Base-by-base conservation (phyloP, 352 stramenopile genomes). In the Paralagenidium karlingii region DNA sequence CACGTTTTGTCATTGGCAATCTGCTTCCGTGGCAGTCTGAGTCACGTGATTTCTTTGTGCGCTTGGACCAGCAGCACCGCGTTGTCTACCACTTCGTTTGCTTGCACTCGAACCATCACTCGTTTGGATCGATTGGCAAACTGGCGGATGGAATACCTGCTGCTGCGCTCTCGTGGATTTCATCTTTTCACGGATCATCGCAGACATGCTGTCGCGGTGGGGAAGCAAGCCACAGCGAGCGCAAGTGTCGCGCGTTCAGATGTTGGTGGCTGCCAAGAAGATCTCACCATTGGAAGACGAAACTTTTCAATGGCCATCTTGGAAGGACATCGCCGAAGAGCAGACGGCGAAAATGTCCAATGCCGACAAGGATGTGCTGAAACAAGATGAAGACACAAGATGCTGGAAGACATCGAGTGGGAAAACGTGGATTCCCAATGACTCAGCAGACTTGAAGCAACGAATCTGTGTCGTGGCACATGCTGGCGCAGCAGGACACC, bases 61-160 rank as follows among this genome's bases (percentile, higher is more conserved):
- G 78, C 78, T 21, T 77, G 67, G 1, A 73, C 77, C 2, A 88
- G 49, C 18, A 91, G 45, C 26, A 88, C 63, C 1, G 79, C 76
- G 20, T 91, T 73, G 29, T 92, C 69, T 5, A 89, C 71, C 21
- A 90, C 53, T 44, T 90, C 75, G 37, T 93, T 91, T 26, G 63
- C 77, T 49, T 74, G 67, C 6, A 88, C 70, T 21, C 81, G 65
- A 22, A 86, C 45, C 45, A 68, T 58, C 30, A 94, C 77, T 38
- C 57, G 64, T 37, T 87, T 89, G 24, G 79, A 79, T 7, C 80
- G 73, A 18, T 94, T 75, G 0, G 84, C 82, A 42, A 95, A 34
- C 21, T 52, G 53, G 21, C 38, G 43, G 0, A 20, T 58, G 8
- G 43, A 50, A 1, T 62, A 62, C 24, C 19, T 55, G 12, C 24